phyloP scores from a whole-genome alignment of 2,329 filamentous ascomycete genomes.

The Coniochaeta sp. region DNA sequence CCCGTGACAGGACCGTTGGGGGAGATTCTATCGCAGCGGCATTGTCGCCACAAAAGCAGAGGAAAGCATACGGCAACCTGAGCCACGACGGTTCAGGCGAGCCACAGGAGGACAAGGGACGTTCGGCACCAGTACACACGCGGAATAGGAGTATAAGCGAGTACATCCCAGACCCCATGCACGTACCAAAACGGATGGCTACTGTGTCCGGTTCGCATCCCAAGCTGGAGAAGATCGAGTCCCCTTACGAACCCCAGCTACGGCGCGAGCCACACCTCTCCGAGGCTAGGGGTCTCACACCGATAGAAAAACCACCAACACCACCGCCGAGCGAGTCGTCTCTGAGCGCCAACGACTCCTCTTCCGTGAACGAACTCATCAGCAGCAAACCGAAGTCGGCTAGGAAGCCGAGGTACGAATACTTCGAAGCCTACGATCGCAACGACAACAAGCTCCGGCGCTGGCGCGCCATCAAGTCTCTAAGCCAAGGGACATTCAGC shows the following conservation, averaged over 20 bases:
- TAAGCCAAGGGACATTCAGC: constrained; percentile 94
- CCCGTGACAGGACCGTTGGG: constrained; percentile 25
- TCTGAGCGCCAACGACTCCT: constrained; percentile 34
- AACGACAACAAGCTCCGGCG: constrained; percentile 61
- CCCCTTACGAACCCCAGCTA: constrained; percentile 37
- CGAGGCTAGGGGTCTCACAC: constrained; percentile 64
- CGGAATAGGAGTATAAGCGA: constrained; percentile 85
- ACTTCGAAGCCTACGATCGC: constrained; percentile 62
- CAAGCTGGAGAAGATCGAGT: constrained; percentile 26
- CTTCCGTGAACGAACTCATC: constrained; percentile 25
- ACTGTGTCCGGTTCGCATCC: constrained; percentile 60
- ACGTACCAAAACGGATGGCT: constrained; percentile 63
- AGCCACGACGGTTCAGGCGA: constrained; percentile 20
- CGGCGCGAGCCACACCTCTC: constrained; percentile 78
- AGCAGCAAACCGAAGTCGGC: constrained; percentile 28
- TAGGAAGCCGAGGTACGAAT: constrained; percentile 42
- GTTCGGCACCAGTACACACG: constrained; percentile 37
- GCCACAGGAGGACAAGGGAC: constrained; percentile 16
- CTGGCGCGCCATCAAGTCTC: constrained; percentile 71
- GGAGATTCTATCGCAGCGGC: constrained; percentile 45
- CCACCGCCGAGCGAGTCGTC: constrained; percentile 75
- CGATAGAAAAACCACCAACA: constrained; percentile 61
- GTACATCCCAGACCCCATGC: constrained; percentile 67
- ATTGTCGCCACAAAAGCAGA: constrained; percentile 44
- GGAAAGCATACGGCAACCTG: constrained; percentile 48